phyloP scores from a whole-genome alignment of 768 basidiomycete species.

The Zangia roseola region DNA sequence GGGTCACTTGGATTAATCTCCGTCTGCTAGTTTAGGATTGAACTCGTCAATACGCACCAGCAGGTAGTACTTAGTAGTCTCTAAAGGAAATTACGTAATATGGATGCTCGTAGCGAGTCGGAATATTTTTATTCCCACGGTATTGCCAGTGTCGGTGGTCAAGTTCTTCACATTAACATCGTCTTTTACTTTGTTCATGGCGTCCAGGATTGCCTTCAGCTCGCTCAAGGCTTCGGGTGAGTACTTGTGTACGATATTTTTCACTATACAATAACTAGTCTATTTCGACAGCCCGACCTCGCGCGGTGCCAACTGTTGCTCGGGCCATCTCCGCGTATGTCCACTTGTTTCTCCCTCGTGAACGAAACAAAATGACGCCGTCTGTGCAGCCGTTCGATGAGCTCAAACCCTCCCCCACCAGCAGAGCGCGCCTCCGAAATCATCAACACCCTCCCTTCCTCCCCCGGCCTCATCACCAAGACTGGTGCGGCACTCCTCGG shows the following conservation, averaged over 20 bases:
- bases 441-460: conserved; percentile 83
- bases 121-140: conserved; percentile 33
- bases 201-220: conserved; percentile 69
- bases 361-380: conserved; percentile 7
- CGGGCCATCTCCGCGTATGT: conserved; percentile 49
- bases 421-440: conserved; percentile 87
- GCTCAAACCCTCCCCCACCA: conserved; percentile 68
- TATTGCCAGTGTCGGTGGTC: conserved; percentile 4
- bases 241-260: conserved; percentile 6
- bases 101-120: conserved; percentile 27
- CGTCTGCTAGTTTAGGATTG: too few relatives aligned
- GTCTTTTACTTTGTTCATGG: conserved; percentile 41
- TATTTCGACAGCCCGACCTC: conserved; percentile 48
- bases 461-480: conserved; percentile 89
- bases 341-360: conserved; percentile 4
- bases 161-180: conserved; percentile 6
- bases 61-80: too few relatives aligned
- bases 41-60: too few relatives aligned
- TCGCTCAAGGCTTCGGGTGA: conserved; percentile 61
- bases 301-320: conserved; percentile 47
- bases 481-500: conserved; percentile 91
- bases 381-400: conserved; percentile 59
- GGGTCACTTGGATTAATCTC: too few relatives aligned
- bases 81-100: conserved; percentile 18
- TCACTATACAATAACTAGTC: not conserved